Percentiles rank a stretch among this genome's conserved stretches.
These are phyloP conservation scores for Moricandia moricandioides DNA, from an alignment of 345 rosid species.

Conservation along the genomic window DNA sequence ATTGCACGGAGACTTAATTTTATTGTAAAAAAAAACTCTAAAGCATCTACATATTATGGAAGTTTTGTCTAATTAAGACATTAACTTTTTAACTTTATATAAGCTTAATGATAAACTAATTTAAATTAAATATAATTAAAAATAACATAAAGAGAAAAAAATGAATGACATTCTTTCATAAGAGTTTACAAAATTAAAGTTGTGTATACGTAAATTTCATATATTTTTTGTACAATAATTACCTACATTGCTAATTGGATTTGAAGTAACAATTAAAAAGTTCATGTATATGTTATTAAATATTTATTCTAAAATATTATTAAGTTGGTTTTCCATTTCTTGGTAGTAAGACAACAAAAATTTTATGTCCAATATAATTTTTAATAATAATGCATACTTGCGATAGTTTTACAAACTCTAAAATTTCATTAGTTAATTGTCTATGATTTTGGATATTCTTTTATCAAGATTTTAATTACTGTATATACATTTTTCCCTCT, in stretches of 20 bases:
- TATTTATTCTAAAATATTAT: not conserved
- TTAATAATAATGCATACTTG: not conserved
- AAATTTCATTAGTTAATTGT: not conserved
- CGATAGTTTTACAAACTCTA: not conserved
- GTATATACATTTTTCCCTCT: not conserved
- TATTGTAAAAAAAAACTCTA: not conserved
- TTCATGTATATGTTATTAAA: not conserved
- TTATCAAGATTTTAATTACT: not conserved
- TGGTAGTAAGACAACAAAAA: not conserved
- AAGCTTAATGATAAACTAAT: not conserved
- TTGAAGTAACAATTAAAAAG: not conserved
- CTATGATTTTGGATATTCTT: not conserved
- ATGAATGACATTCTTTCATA: not conserved
- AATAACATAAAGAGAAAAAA: not conserved
- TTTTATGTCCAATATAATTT: not conserved
- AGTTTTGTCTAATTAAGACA: not conserved
- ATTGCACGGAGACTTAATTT: not conserved
- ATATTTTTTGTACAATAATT: not conserved
- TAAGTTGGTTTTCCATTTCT: not conserved
- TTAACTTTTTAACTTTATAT: not conserved
- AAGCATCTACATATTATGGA: not conserved
- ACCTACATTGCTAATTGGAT: not conserved
- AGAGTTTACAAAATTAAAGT: not conserved
- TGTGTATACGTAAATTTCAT: not conserved
- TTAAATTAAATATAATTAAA: not conserved